phyloP scores from a whole-genome alignment of 805 yeast genomes.

The Trichomonascus vanleenenianus region DNA sequence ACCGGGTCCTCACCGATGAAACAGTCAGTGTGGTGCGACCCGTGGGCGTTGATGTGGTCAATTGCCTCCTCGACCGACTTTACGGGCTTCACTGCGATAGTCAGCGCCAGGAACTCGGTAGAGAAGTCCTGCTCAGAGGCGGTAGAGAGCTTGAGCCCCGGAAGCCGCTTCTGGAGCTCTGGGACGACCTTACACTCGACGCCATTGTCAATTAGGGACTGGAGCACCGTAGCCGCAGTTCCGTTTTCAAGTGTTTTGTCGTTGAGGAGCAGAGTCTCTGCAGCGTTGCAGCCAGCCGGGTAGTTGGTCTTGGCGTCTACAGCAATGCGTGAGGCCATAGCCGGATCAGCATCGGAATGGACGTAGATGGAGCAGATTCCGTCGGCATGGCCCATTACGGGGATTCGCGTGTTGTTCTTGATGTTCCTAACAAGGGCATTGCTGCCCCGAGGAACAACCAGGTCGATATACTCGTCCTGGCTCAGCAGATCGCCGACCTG shows the following conservation, averaged over 20 bases:
- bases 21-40: constrained; percentile 94
- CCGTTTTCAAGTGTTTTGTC: constrained; percentile 30
- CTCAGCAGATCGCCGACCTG: constrained; percentile 77
- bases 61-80: constrained; percentile 64
- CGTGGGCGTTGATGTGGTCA: constrained; percentile 76
- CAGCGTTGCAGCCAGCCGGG: constrained; percentile 99
- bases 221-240: constrained; percentile 19
- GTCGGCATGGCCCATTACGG: constrained; percentile 97
- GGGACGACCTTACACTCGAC: constrained; percentile 66
- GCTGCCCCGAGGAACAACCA: constrained; percentile 98
- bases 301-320: constrained; percentile 91
- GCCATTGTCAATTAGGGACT: constrained; percentile 47
- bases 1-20: constrained; percentile 71
- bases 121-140: constrained; percentile 65
- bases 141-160: constrained; percentile 1
- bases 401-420: constrained; percentile 83
- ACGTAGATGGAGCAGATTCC: constrained; percentile 89
- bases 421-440: constrained; percentile 83
- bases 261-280: constrained; percentile 73
- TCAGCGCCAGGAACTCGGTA: constrained; percentile 76
- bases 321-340: constrained; percentile 65
- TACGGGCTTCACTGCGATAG: constrained; percentile 66
- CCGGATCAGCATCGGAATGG: constrained; percentile 68
- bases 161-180: too few species aligned
- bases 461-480: constrained; percentile 85